phyloP scores from a whole-genome alignment of 1,284 basidiomycete species.

The Moesziomyces aphidis region DNA sequence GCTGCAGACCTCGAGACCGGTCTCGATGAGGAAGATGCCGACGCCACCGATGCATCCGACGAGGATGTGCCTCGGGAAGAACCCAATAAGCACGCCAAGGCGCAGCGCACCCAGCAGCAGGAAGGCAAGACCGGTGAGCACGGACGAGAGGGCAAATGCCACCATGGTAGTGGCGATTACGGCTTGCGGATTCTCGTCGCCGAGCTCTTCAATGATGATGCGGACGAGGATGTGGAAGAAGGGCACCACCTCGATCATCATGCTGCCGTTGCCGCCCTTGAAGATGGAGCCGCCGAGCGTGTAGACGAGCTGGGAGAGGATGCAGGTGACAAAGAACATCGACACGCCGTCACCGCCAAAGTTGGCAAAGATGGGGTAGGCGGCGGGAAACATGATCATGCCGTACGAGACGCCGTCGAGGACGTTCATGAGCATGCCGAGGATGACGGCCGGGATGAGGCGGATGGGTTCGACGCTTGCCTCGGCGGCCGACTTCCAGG shows the following conservation, averaged over 20 bases:
- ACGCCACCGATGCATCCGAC: slow-evolving; percentile 92
- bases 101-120: slow-evolving; percentile 76
- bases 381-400: slow-evolving; percentile 89
- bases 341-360: slow-evolving; percentile 92
- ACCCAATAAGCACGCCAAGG: slow-evolving; percentile 88
- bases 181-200: slow-evolving; percentile 76
- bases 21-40: slow-evolving; percentile 80
- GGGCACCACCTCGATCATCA: slow-evolving; percentile 96
- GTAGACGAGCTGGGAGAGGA: slow-evolving; percentile 87
- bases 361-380: slow-evolving; percentile 77
- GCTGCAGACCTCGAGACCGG: slow-evolving; percentile 79
- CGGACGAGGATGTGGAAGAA: slow-evolving; percentile 93
- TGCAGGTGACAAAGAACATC: slow-evolving; percentile 73
- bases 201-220: slow-evolving; percentile 80
- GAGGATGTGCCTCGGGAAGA: slow-evolving; percentile 92
- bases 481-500: slow-evolving; percentile 48
- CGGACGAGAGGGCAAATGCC: slow-evolving; percentile 86
- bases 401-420: slow-evolving; percentile 84
- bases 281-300: slow-evolving; percentile 88
- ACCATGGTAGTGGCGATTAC: slow-evolving; percentile 91
- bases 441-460: slow-evolving; percentile 79
- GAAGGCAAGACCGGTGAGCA: slow-evolving; percentile 79
- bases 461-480: slow-evolving; percentile 57
- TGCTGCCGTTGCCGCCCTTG: slow-evolving; percentile 82
- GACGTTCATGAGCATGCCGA: slow-evolving; percentile 89